phyloP scores from a whole-genome alignment of 768 basidiomycete genomes.

The Asterophora parasitica region DNA sequence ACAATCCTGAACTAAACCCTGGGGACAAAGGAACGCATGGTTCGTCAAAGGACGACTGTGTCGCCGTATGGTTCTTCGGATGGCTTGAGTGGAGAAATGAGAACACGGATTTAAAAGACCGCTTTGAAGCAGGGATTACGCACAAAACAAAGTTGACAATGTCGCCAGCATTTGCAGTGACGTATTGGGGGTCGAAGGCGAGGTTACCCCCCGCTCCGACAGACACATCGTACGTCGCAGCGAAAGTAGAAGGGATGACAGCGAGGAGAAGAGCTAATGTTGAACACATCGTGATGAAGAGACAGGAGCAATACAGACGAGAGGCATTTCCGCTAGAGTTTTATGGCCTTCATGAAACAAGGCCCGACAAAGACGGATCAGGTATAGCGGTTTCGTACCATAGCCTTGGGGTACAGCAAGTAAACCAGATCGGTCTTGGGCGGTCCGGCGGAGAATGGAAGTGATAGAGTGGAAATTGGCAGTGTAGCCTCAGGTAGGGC shows the following conservation, averaged over 20 bases:
- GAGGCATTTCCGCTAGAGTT: background rate
- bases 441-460: too few species aligned
- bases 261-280: slow-evolving; percentile 18
- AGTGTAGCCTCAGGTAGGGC: too few species aligned
- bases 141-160: slow-evolving; percentile 45
- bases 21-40: slow-evolving; percentile 25
- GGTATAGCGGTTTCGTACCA: too few species aligned
- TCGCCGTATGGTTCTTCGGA: slow-evolving; percentile 46
- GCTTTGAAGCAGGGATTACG: slow-evolving; percentile 26
- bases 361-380: too few species aligned
- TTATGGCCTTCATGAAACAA: too few species aligned
- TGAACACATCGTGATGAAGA: background rate
- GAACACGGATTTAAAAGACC: background rate
- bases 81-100: slow-evolving; percentile 23
- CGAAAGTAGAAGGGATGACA: slow-evolving; percentile 25
- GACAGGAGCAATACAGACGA: background rate
- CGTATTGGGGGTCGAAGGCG: slow-evolving; percentile 28
- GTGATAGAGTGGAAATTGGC: too few species aligned
- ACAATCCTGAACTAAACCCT: slow-evolving; percentile 36
- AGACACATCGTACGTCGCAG: slow-evolving; percentile 26
- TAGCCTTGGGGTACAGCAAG: too few species aligned
- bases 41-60: slow-evolving; percentile 42
- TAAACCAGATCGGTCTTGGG: too few species aligned
- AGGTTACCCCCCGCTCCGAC: slow-evolving; percentile 32
- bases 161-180: slow-evolving; percentile 42